Evolutionary conservation across 208 protist genomes (phyloP), one percentile per base, ranked within the genome.

Genomic region (Baffinella frigidus): DNA sequence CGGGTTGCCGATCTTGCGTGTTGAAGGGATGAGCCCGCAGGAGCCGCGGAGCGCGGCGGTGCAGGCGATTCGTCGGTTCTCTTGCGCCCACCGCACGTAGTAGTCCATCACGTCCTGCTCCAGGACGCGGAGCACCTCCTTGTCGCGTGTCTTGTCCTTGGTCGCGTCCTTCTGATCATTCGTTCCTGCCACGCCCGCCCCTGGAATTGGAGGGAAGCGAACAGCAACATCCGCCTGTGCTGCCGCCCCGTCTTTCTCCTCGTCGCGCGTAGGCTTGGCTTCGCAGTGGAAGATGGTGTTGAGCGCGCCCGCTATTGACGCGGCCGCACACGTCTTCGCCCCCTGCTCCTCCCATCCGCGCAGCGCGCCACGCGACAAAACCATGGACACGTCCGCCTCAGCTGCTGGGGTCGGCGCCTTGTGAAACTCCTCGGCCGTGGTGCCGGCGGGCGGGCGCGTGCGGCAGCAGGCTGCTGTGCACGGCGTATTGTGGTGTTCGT

Each of bases 41-140:
- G 27, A 45, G 30, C 56, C 56, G 56, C 77, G 43, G 33, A 87
- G 77, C 5, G 77, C 77, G 44, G 77, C 77, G 50, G 45, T 30
- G 77, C 77, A 87, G 7, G 33, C 38, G 10, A 41, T 61, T 11
- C 77, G 43, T 43, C 77, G 39, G 36, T 14, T 43, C 9, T 87
- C 77, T 24, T n/a, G 20, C 10, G 77, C 36, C 77, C 77, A 87
- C 77, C 61, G 27, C 39, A 30, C 45, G 77, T 87, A 87, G 77
- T 87, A 87, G 48, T 87, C 77, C 5, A 87, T 71, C 36, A 87
- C 77, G 7, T 87, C 77, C 77, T 87, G 43, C 77, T 87, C 77
- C 10, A 2, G n/a, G 10, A 87, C 44, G 4, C 50, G 50, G 20
- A 14, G 39, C 43, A 50, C 2, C 27, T 24, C 0, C 27, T 41